These are phyloP conservation scores for Tetrahymena borealis DNA, from an alignment of 73 alveolate genomes.

Conservation along the genomic window DNA sequence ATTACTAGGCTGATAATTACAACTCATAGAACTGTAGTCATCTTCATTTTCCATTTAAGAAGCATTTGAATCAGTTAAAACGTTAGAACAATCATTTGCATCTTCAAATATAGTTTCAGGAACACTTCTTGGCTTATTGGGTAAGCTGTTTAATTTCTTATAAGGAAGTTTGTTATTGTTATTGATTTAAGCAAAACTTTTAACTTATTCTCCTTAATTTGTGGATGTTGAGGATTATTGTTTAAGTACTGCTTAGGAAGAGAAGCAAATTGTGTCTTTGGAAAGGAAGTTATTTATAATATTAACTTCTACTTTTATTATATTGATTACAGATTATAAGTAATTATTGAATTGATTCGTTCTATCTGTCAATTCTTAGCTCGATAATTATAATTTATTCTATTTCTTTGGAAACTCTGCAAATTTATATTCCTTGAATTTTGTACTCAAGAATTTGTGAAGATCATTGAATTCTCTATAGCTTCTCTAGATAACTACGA, in stretches of 20 bases:
- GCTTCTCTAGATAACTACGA: not conserved
- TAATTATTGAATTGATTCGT: not conserved
- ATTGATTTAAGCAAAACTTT: not conserved
- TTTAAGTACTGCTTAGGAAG: not conserved
- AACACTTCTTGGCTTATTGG: not conserved
- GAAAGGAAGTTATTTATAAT: not conserved
- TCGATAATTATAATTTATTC: not conserved
- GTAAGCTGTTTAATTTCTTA: not conserved
- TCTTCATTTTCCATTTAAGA: not conserved
- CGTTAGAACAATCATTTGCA: not conserved
- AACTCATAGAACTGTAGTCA: not conserved
- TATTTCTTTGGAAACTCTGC: not conserved
- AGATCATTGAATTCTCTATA: not conserved
- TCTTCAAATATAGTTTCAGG: not conserved
- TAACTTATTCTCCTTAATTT: not conserved
- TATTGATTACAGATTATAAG: not conserved
- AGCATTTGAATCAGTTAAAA: not conserved
- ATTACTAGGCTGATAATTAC: not conserved
- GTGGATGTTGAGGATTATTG: not conserved
- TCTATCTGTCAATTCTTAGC: not conserved
- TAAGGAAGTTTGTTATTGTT: not conserved
- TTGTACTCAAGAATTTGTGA: not conserved
- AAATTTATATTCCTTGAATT: not conserved
- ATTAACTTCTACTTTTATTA: not conserved
- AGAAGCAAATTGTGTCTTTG: not conserved